These are phyloP conservation scores for Curvularia hawaiiensis DNA, from an alignment of 2,329 filamentous ascomycete species.

Conservation along the genomic window DNA sequence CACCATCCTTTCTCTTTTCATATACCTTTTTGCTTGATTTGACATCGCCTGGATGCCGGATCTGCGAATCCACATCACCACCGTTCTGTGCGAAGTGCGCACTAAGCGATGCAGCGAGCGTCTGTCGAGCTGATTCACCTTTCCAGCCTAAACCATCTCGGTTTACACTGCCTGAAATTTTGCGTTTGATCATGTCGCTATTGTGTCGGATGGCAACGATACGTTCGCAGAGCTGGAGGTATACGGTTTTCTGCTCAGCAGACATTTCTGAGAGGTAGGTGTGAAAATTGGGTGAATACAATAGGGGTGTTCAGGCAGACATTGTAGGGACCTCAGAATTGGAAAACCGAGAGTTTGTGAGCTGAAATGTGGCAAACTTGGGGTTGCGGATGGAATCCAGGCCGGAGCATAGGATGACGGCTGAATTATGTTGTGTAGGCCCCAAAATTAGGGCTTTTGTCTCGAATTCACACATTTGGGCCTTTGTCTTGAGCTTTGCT, in stretches of 20 bases:
- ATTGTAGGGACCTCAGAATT: background rate
- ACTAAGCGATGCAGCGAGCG: background rate
- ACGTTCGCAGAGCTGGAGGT: conserved; percentile 5
- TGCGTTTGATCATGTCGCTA: background rate
- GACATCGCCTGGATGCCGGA: background rate
- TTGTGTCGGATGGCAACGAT: conserved; percentile 3
- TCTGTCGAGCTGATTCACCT: background rate
- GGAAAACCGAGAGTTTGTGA: background rate
- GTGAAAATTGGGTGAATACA: background rate
- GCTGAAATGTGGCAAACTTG: background rate
- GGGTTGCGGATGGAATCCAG: background rate
- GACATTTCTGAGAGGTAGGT: background rate
- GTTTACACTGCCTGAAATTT: background rate
- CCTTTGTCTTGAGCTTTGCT: background rate
- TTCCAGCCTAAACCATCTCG: background rate
- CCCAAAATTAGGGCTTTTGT: background rate
- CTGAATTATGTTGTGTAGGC: background rate
- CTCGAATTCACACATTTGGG: background rate
- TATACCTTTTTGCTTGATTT: no score
- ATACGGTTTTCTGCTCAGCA: background rate
- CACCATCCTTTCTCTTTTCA: background rate
- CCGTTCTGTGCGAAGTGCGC: background rate
- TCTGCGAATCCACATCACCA: background rate
- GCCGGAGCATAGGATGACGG: background rate
- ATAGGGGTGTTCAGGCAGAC: background rate